Base-by-base conservation (phyloP, 441 rosid species). In the Lepidium campestre region DNA sequence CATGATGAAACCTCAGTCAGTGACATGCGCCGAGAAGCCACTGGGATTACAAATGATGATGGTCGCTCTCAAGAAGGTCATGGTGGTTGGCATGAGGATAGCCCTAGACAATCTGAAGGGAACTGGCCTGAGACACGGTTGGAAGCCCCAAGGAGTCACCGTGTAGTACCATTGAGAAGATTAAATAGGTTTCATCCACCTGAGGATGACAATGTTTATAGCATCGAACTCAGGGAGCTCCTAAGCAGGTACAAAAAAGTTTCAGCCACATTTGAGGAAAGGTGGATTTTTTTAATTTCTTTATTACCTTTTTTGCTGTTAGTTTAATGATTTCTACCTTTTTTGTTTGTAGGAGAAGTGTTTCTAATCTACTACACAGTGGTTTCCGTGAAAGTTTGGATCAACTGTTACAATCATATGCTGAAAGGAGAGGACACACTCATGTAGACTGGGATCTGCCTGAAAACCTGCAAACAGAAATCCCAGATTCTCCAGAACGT, bases 381-480 rank as follows among this genome's bases (percentile, higher is more conserved):
- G 96, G 91, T 37, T 91, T 91, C 84, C 93, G 97, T 42, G 97
- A 91, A 82, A 91, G 90, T 67, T 74, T 91, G 77, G 97, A 91
- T 75, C 97, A 88, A 17, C 72, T 88, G 59, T 88, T 91, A 79
- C 91, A 86, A 69, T 86, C 96, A 47, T 88, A 88, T 73, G 96
- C 82, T 49, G 88, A 91, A 70, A 86, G 97, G 77, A 91, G 82
- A 82, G 90, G 85, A 10, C 90, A 76, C 57, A 63, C 90, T 78
- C 90, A 87, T 50, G 76, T 83, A 67, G 96, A 91, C 49, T 91
- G 97, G 97, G 97, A 88, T 82, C 36, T 50, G 12, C 56, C 29
- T 3, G 36, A 3, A 23, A 57, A 41, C 35, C 61, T 86, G 66
- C 79, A 54, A 59, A 83, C 79, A 55, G 78, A 80, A 66, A 84